Conservation (phyloP, 495 filamentous ascomycete genomes). For the Endocarpon pusillum region DNA sequence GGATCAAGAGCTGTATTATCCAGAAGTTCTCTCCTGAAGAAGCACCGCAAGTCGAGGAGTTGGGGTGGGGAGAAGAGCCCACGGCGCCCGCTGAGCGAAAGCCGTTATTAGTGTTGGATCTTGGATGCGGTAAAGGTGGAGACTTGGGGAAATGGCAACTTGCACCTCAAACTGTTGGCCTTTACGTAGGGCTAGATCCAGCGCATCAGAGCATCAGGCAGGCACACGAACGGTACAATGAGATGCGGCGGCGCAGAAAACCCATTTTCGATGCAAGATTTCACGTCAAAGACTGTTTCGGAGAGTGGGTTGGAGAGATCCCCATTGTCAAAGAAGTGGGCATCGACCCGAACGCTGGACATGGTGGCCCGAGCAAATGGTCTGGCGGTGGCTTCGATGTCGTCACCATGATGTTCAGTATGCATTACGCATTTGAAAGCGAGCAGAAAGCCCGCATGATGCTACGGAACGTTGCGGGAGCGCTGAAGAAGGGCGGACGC, state of each 20-base stretch:
- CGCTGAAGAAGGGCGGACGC: slow-evolving; percentile 79
- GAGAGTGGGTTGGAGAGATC: slow-evolving; percentile 58
- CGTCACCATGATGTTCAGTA: slow-evolving; percentile 96
- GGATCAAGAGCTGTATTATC: slow-evolving; percentile 92
- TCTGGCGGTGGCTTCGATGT: slow-evolving; percentile 80
- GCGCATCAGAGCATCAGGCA: slow-evolving; percentile 84
- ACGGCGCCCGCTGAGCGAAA: slow-evolving; percentile 25
- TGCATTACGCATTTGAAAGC: slow-evolving; percentile 95
- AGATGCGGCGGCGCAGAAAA: slow-evolving; percentile 48
- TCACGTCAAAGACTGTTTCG: slow-evolving; percentile 76
- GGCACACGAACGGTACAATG: slow-evolving; percentile 62
- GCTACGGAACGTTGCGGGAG: slow-evolving; percentile 80
- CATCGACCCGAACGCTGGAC: slow-evolving; percentile 51
- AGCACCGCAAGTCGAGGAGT: slow-evolving; percentile 32
- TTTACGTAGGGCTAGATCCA: slow-evolving; percentile 87
- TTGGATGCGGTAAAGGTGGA: slow-evolving; percentile 93
- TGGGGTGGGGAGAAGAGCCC: slow-evolving; percentile 12
- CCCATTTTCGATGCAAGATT: slow-evolving; percentile 70
- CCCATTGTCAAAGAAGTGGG: slow-evolving; percentile 67
- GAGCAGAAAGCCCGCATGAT: slow-evolving; percentile 78
- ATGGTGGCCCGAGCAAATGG: slow-evolving; percentile 43
- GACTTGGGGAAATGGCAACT: slow-evolving; percentile 92
- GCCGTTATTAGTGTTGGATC: slow-evolving; percentile 65
- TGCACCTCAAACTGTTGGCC: slow-evolving; percentile 63
- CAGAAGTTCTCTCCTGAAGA: slow-evolving; percentile 90